Percentiles rank a stretch among this genome's conserved stretches.
Conservation (phyloP, 257 asterid genomes). For the Solanum peruvianum region DNA sequence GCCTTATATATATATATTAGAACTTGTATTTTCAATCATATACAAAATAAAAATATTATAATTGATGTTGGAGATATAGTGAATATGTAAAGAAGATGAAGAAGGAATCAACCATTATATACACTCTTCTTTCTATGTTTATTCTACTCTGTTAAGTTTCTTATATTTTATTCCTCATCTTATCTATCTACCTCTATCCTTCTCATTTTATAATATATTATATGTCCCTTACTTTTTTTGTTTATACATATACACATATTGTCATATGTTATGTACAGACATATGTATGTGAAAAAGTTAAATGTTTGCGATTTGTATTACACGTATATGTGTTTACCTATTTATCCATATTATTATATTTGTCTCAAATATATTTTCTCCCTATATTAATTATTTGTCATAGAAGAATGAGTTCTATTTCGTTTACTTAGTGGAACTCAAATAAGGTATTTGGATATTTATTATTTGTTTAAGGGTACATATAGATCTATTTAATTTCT, state of each 20-base stretch:
- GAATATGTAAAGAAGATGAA: neutral
- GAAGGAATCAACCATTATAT: neutral
- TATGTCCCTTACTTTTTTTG: neutral
- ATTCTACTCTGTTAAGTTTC: neutral
- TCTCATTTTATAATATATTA: neutral
- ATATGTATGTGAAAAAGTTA: neutral
- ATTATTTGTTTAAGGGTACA: neutral
- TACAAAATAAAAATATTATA: neutral
- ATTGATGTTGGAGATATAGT: neutral
- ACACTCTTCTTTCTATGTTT: neutral
- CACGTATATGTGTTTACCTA: neutral
- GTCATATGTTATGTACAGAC: neutral
- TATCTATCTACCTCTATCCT: neutral
- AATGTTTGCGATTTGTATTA: neutral
- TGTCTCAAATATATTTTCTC: neutral
- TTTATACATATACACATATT: neutral
- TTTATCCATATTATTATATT: neutral
- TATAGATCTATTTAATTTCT: neutral
- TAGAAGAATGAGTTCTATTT: neutral
- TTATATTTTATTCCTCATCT: neutral
- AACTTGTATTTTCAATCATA: neutral
- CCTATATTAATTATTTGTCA: too few relatives aligned
- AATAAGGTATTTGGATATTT: neutral
- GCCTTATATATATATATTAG: neutral
- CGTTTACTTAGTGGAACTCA: neutral